Evolutionary conservation across 306 rosid genomes (phyloP), one percentile per base, ranked within the genome.

Genomic region (Vicia faba): DNA sequence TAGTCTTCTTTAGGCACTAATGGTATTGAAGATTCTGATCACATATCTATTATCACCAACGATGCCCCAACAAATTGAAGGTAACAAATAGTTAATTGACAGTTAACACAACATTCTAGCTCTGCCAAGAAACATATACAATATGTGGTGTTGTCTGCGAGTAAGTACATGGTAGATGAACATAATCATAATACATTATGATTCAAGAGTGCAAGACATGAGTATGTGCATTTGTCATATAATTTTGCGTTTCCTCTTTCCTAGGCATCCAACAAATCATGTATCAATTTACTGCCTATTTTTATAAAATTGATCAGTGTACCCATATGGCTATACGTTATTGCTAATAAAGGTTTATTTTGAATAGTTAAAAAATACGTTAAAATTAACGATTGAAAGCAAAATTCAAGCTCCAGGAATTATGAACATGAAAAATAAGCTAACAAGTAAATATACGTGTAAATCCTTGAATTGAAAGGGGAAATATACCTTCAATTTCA

Each of bases 401-500:
- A 12, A 13, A 60, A 23, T 10, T 45, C 68, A 55, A 8, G 33
- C 48, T 29, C 54, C 41, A 20, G 55, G 38, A 63, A 74, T 29
- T 57, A 74, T 1, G 31, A 31, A 23, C 44, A 36, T 14, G 18
- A 25, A 72, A 39, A 48, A 43, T 69, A 60, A 71, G 64, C 45
- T 13, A 68, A 8, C 26, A 61, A 61, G 25, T 39, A 63, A 80
- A 45, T 38, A 16, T 49, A 36, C 33, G 12, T 31, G 15, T 20
- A 5, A 49, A 54, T 38, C 23, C 4, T 8, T 46, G 60, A 12
- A 58, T 4, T 3, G 61, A 33, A 20, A 46, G 59, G 16, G 46
- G 36, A 39, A 50, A 39, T 15, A 18, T 85, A 91, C 96, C 97
- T 86, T 85, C 96, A 73, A 85, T 78, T 61, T 43, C 65, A 77